Evolutionary conservation across 306 rosid genomes (phyloP).

Genomic region (Prunus fruticosa): DNA sequence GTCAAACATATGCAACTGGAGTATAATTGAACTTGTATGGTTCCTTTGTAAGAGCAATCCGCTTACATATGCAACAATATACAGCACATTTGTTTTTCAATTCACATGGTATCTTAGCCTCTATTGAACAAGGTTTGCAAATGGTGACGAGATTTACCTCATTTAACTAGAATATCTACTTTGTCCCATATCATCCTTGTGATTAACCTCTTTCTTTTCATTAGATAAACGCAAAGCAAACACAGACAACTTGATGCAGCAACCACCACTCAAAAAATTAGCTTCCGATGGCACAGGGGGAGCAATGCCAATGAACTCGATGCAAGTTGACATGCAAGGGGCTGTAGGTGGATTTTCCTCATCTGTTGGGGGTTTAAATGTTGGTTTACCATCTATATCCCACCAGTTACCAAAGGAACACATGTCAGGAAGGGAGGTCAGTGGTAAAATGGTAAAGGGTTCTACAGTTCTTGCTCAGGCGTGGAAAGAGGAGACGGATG

Average conservation of each 20-base stretch:
- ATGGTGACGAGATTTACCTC: not conserved
- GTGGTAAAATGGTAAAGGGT: conserved; percentile 39
- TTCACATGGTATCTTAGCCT: not conserved
- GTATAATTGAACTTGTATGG: not conserved
- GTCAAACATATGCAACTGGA: not conserved
- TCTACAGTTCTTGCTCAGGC: conserved; percentile 67
- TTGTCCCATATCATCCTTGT: conserved; percentile 5
- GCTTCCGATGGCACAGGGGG: conserved; percentile 58
- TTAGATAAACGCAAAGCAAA: conserved; percentile 83
- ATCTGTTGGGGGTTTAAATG: conserved; percentile 39
- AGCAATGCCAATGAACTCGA: conserved; percentile 66
- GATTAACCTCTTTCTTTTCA: conserved; percentile 2
- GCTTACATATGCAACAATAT: not conserved
- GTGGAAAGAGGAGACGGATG: conserved; percentile 86
- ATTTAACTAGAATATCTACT: not conserved
- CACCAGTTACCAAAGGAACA: conserved; percentile 48
- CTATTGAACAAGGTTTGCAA: not conserved
- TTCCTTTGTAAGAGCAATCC: not conserved
- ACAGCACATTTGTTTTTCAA: not conserved
- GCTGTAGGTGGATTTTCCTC: conserved; percentile 50
- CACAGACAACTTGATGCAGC: conserved; percentile 61
- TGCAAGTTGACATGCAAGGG: conserved; percentile 70
- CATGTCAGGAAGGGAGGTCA: conserved; percentile 39
- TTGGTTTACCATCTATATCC: conserved; percentile 30
- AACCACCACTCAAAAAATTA: conserved; percentile 67